Evolutionary conservation across 2,329 filamentous ascomycete species (phyloP).

Genomic region (Xylariales sp.): DNA sequence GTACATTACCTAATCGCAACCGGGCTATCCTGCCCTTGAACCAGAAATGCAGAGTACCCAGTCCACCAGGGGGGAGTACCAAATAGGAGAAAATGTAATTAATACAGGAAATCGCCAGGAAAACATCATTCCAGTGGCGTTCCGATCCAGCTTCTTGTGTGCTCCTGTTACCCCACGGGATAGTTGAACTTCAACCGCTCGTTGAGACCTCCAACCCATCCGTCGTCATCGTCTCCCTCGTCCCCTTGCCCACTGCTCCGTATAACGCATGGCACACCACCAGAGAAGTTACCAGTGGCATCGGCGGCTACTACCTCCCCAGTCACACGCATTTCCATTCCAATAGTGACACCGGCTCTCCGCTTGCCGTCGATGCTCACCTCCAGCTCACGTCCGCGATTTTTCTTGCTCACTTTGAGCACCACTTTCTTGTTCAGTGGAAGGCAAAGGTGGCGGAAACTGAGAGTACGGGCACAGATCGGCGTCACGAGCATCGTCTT

Average conservation of each 20-base stretch:
- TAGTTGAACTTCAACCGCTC: constrained; percentile 95
- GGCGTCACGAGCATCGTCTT: constrained; percentile 85
- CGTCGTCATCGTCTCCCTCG: constrained; percentile 66
- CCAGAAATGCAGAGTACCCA: too few species aligned
- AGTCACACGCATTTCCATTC: constrained; percentile 82
- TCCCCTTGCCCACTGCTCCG: constrained; percentile 47
- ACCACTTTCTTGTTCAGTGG: constrained; percentile 82
- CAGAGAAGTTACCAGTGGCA: constrained; percentile 17
- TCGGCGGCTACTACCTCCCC: constrained; percentile 65
- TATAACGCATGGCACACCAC: constrained; percentile 90
- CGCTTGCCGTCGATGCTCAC: constrained; percentile 76
- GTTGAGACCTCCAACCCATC: constrained; percentile 94
- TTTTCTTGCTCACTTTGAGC: constrained; percentile 75
- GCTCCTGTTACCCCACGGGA: constrained; percentile 75
- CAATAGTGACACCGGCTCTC: constrained; percentile 63
- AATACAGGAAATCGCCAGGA: too few species aligned
- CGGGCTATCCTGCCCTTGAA: too few species aligned
- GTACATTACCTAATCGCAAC: too few species aligned
- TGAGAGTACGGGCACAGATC: constrained; percentile 88
- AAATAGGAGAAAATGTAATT: too few species aligned
- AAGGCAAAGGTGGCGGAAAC: constrained; percentile 85
- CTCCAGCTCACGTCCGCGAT: constrained; percentile 70
- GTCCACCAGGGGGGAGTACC: too few species aligned
- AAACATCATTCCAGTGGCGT: too few species aligned
- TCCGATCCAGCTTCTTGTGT: too few species aligned